A percentile compares a stretch with the other conserved stretches of the same genome.
Conservation (phyloP, 2,329 filamentous ascomycete genomes). For the Verticillium nonalfalfae region DNA sequence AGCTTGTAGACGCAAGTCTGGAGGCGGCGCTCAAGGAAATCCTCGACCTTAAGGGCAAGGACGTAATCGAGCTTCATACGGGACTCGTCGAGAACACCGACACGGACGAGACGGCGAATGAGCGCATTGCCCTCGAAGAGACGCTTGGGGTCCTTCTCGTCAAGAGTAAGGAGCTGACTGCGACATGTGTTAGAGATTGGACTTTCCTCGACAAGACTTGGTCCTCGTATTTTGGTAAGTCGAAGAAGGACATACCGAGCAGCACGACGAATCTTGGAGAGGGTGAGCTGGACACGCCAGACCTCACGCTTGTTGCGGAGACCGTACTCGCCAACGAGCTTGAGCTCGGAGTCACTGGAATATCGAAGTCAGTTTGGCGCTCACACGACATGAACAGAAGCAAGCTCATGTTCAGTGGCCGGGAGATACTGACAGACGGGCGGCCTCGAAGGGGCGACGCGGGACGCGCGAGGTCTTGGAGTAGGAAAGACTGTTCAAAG, state of each 20-base stretch:
- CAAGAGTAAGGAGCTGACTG: constrained; percentile 98
- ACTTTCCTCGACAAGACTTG: neutral
- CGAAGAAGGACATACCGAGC: constrained; percentile 66
- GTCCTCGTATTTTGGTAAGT: neutral
- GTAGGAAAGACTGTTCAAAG: constrained; percentile 59
- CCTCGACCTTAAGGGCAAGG: constrained; percentile 96
- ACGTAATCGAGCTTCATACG: constrained; percentile 99
- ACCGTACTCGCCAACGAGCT: constrained; percentile 99
- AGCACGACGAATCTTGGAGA: constrained; percentile 99
- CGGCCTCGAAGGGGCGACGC: constrained; percentile 97
- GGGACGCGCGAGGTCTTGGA: constrained; percentile 99
- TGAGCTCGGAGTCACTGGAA: constrained; percentile 94
- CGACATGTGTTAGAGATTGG: constrained; percentile 15
- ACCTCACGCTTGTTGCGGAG: constrained; percentile 99
- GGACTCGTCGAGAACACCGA: constrained; percentile 99
- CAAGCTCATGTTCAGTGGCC: constrained; percentile 99
- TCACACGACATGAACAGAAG: constrained; percentile 92
- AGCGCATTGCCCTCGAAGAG: constrained; percentile 99
- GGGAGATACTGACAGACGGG: constrained; percentile 95
- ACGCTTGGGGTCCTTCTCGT: constrained; percentile 99
- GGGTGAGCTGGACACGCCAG: constrained; percentile 98
- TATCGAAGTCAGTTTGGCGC: constrained; percentile 57
- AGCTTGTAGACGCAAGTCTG: constrained; percentile 99
- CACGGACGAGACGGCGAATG: constrained; percentile 99
- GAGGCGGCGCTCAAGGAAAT: constrained; percentile 99